Conservation (phyloP, 257 asterid species). For the Datura wrightii region DNA sequence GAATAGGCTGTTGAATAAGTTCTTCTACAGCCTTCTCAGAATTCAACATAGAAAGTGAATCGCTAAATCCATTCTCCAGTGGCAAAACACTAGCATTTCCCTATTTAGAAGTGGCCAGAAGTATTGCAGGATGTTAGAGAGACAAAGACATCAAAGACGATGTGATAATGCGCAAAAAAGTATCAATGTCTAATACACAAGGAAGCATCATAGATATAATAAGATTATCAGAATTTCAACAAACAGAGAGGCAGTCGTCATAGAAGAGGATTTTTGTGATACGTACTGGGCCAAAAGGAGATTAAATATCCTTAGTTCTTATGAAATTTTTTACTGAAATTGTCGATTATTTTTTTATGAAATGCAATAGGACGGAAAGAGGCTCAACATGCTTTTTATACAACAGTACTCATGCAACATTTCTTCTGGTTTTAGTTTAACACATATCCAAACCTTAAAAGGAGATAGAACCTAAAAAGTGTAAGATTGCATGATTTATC, state of each 20-base stretch:
- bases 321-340: not conserved
- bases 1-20: conserved; percentile 67
- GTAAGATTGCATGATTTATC: not conserved
- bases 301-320: not conserved
- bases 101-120: conserved; percentile 40
- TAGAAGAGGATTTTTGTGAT: not conserved
- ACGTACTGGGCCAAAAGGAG: not conserved
- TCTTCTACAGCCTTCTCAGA: conserved; percentile 70
- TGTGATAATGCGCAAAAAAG: not conserved
- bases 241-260: not conserved
- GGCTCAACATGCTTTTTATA: not conserved
- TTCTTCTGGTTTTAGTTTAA: not conserved
- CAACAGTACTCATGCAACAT: not conserved
- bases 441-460: not conserved
- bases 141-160: not conserved
- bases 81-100: conserved; percentile 51
- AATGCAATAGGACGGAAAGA: not conserved
- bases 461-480: not conserved
- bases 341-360: not conserved
- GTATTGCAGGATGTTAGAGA: not conserved
- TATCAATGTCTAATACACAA: not conserved
- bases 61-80: conserved; percentile 56
- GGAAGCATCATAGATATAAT: not conserved
- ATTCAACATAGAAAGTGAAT: conserved; percentile 51
- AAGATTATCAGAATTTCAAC: not conserved